These are phyloP conservation scores for Boletus vermiculosoides DNA, from an alignment of 768 basidiomycete genomes.

Conservation along the genomic window DNA sequence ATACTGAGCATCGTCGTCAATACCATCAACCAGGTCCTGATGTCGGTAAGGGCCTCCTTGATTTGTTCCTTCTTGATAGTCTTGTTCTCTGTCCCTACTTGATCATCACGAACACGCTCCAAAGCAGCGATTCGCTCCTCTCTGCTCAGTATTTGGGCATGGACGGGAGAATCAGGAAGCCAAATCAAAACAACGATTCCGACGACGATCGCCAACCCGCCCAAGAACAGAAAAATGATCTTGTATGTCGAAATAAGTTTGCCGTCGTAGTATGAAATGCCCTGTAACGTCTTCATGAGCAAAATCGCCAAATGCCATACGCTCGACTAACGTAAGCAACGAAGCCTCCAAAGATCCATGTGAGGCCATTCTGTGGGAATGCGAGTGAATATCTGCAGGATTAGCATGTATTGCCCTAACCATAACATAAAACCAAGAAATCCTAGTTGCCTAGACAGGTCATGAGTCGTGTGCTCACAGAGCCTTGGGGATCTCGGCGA, in stretches of 20 bases:
- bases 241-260: slow-evolving; percentile 52
- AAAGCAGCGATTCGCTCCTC: slow-evolving; percentile 62
- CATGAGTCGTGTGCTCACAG: slow-evolving; percentile 3
- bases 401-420: slow-evolving; percentile 28
- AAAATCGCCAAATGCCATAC: background rate
- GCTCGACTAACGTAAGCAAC: slow-evolving; percentile 50
- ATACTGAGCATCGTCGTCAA: slow-evolving; percentile 57
- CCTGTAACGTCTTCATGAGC: slow-evolving; percentile 33
- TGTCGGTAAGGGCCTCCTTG: slow-evolving; percentile 53
- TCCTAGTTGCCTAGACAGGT: slow-evolving; percentile 45
- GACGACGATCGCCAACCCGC: slow-evolving; percentile 58
- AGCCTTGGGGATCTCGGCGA: background rate
- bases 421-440: slow-evolving; percentile 69
- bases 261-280: slow-evolving; percentile 54
- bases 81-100: slow-evolving; percentile 63
- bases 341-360: slow-evolving; percentile 60
- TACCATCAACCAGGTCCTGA: slow-evolving; percentile 62
- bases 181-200: slow-evolving; percentile 55
- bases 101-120: slow-evolving; percentile 66
- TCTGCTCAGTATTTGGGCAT: slow-evolving; percentile 52
- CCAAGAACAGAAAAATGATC: slow-evolving; percentile 60
- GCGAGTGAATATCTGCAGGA: background rate
- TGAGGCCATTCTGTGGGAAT: slow-evolving; percentile 53
- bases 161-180: slow-evolving; percentile 66
- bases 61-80: slow-evolving; percentile 58